These are phyloP conservation scores for Harringtonia aguacate DNA, from an alignment of 2,329 filamentous ascomycete species.

Conservation along the genomic window DNA sequence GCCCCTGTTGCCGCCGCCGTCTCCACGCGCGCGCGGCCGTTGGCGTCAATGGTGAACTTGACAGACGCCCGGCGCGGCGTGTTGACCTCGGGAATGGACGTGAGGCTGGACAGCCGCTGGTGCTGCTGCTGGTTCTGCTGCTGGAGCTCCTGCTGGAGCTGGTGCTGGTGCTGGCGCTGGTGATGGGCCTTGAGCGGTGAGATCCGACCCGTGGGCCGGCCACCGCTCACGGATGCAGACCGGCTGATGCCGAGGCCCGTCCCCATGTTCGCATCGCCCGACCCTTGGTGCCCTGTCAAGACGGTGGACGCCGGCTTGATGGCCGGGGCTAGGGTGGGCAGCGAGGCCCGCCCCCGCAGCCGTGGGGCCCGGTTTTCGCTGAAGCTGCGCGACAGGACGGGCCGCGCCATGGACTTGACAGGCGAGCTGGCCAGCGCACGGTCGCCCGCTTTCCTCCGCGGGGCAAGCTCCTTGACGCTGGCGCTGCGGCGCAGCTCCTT, in stretches of 20 bases:
- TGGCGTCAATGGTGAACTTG: conserved; percentile 53
- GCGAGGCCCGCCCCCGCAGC: conserved; percentile 24
- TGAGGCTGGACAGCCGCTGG: conserved; percentile 38
- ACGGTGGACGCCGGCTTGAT: conserved; percentile 18
- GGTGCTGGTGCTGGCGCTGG: conserved; percentile 28
- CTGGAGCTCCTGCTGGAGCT: conserved; percentile 9
- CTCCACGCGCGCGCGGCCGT: conserved; percentile 46
- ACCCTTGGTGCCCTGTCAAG: neutral
- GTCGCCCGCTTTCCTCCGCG: conserved; percentile 29
- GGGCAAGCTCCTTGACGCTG: conserved; percentile 31
- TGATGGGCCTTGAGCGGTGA: conserved; percentile 42
- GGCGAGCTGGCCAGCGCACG: conserved; percentile 37
- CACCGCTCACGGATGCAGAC: conserved; percentile 21
- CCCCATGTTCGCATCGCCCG: neutral
- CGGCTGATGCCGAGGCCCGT: conserved; percentile 22
- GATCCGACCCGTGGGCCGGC: conserved; percentile 32
- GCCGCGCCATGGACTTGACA: conserved; percentile 34
- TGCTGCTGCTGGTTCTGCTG: conserved; percentile 24
- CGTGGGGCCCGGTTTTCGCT: conserved; percentile 43
- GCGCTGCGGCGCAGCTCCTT: conserved; percentile 32
- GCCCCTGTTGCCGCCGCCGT: conserved; percentile 28
- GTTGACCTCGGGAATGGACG: conserved; percentile 43
- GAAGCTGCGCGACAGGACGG: conserved; percentile 41
- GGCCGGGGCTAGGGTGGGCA: conserved; percentile 38
- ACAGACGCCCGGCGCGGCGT: conserved; percentile 40